phyloP scores from a whole-genome alignment of 2,329 filamentous ascomycete genomes.

The Hypoxylon sp. region DNA sequence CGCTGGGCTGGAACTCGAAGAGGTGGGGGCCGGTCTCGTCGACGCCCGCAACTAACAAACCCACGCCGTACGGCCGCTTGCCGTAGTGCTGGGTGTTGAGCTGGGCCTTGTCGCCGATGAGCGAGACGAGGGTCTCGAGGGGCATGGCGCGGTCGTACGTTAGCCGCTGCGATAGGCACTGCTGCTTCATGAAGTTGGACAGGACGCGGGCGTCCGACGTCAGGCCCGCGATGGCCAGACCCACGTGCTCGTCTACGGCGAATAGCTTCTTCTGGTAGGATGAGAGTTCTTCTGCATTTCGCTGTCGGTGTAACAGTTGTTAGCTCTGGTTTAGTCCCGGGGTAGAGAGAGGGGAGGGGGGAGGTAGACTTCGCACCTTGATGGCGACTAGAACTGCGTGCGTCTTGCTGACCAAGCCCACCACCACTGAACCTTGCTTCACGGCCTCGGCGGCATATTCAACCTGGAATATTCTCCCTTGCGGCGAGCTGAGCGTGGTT shows the following conservation, averaged over 20 bases:
- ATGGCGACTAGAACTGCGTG: conserved; percentile 95
- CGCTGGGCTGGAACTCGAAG: conserved; percentile 97
- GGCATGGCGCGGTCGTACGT: conserved; percentile 96
- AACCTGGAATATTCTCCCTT: conserved; percentile 99
- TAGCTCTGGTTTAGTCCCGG: conserved; percentile 19
- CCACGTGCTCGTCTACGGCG: conserved; percentile 93
- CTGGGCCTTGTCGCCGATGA: conserved; percentile 97
- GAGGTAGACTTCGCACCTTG: conserved; percentile 74
- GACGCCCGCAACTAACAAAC: conserved; percentile 91
- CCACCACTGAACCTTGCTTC: conserved; percentile 98
- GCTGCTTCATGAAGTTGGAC: conserved; percentile 99
- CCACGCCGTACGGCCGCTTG: conserved; percentile 95
- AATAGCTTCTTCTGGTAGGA: conserved; percentile 99
- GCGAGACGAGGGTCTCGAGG: conserved; percentile 87
- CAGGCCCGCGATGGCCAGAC: conserved; percentile 94
- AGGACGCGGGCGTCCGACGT: conserved; percentile 98
- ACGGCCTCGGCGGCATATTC: conserved; percentile 99
- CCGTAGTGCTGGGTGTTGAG: conserved; percentile 98
- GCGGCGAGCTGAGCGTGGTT: conserved; percentile 81
- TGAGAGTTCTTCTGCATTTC: conserved; percentile 98
- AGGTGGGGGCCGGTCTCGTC: conserved; percentile 95
- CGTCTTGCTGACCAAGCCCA: conserved; percentile 97
- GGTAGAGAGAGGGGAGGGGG: not conserved
- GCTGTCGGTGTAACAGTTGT: conserved; percentile 65
- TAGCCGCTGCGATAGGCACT: conserved; percentile 94